phyloP scores from a whole-genome alignment of 805 yeast species.

The Starmerella ratchasimensis region DNA sequence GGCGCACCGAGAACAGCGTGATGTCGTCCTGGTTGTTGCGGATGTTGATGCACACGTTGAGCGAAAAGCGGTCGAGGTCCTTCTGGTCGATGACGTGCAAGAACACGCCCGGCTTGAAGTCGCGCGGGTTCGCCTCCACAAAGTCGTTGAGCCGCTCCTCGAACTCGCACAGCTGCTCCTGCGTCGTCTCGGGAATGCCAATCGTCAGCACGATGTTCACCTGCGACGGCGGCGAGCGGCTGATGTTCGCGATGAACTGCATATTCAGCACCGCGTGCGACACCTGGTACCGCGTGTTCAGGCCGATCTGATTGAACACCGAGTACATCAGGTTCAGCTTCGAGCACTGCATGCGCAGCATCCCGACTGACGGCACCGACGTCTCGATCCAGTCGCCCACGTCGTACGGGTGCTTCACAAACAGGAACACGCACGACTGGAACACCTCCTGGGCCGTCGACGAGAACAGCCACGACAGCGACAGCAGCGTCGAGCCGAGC shows the following conservation, averaged over 20 bases:
- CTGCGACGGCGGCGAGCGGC: slow-evolving; percentile 26
- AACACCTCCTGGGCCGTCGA: slow-evolving; percentile 30
- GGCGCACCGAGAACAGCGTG: slow-evolving; percentile 22
- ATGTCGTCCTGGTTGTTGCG: slow-evolving; percentile 27
- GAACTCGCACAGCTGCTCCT: slow-evolving; percentile 26
- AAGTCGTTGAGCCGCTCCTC: slow-evolving; percentile 23
- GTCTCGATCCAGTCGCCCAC: slow-evolving; percentile 30
- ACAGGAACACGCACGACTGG: slow-evolving; percentile 29
- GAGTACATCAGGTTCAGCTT: slow-evolving; percentile 29
- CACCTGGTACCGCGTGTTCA: slow-evolving; percentile 26
- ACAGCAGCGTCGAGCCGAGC: slow-evolving; percentile 29
- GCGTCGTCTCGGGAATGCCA: slow-evolving; percentile 29
- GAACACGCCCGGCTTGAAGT: slow-evolving; percentile 25
- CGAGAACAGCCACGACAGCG: slow-evolving; percentile 29
- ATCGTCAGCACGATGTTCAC: slow-evolving; percentile 20
- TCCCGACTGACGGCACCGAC: slow-evolving; percentile 16
- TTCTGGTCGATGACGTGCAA: slow-evolving; percentile 25
- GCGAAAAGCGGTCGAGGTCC: slow-evolving; percentile 25
- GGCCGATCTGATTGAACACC: slow-evolving; percentile 23
- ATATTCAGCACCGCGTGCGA: slow-evolving; percentile 29
- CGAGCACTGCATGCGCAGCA: slow-evolving; percentile 23
- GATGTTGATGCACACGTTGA: slow-evolving; percentile 23
- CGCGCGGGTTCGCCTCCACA: slow-evolving; percentile 26
- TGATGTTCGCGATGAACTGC: slow-evolving; percentile 28
- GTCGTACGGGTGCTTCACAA: slow-evolving; percentile 32